Base-by-base conservation (phyloP, 768 basidiomycete genomes). In the Serendipita indica region DNA sequence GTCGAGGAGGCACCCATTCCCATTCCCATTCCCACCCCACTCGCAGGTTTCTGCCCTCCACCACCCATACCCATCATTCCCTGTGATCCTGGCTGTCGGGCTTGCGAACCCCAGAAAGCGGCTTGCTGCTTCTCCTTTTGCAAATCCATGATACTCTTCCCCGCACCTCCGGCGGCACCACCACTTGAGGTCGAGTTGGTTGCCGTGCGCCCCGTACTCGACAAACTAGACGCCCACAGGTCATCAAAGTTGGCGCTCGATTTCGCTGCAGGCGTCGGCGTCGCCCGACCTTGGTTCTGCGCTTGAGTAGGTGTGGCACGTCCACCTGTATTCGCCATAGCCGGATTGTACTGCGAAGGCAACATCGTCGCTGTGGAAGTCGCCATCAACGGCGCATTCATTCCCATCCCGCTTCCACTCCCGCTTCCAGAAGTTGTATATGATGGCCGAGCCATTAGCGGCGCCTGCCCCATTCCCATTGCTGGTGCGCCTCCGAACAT, bases 71-170 rank as follows among this genome's bases (percentile, higher is more conserved):
- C 33, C 33, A 30, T 30, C 22, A 33, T 54, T n/a, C 25, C 49
- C 20, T 18, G 22, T 18, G 41, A 25, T n/a, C 27, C 27, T 7
- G 41, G 41, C 41, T 43, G 41, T 33, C 32, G 12, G 13, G 13
- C 14, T 20, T 46, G 49, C 2, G 65, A 60, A 3, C 85, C 88
- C 92, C 92, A 96, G 33, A 96, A 78, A 7, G 79, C 80, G 20
- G 83, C 81, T 67, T 78, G 79, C 2, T 82, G 78, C 73, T 92
- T 91, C 73, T 94, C 91, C 71, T 80, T 83, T 72, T 89, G 86
- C 63, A 96, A 68, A 65, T 90, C 91, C 70, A 86, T 86, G 66
- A 94, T 93, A 41, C 84, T 86, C 75, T 91, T 90, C 35, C 74
- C 74, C 13, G 62, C 63, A 30, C 46, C 58, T 20, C 14, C 39